phyloP scores from a whole-genome alignment of 148 eudicot genomes.

The Rhododendron simsii region DNA sequence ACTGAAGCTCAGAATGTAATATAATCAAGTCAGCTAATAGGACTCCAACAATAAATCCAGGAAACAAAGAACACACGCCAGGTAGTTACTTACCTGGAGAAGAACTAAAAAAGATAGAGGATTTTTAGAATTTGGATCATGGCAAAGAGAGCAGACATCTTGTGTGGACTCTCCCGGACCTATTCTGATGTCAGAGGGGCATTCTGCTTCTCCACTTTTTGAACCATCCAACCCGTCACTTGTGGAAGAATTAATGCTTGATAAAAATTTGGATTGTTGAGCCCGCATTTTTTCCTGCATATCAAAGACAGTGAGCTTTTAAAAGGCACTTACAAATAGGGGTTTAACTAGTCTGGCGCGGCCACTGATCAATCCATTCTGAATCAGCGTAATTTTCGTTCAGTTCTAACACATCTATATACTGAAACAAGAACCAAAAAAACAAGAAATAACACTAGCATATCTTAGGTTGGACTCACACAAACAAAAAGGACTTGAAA shows the following conservation, averaged over 20 bases:
- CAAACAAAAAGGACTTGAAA: neutral
- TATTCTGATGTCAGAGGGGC: conserved; percentile 35
- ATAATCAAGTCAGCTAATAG: neutral
- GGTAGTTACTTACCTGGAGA: conserved; percentile 64
- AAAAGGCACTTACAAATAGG: neutral
- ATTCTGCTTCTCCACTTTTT: conserved; percentile 33
- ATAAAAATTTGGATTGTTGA: conserved; percentile 85
- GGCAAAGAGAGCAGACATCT: conserved; percentile 89
- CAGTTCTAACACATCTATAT: neutral
- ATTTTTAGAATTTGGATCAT: conserved; percentile 62
- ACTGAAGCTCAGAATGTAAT: neutral
- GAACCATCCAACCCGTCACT: conserved; percentile 49
- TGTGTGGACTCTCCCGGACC: conserved; percentile 39
- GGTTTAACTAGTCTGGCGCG: neutral
- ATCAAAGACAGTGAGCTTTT: conserved; percentile 12
- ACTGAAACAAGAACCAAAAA: neutral
- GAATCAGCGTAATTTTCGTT: neutral
- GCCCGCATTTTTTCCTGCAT: conserved; percentile 93
- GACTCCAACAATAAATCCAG: neutral
- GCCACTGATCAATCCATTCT: neutral
- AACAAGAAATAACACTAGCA: neutral
- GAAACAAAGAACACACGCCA: neutral
- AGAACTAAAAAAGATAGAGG: conserved; percentile 76
- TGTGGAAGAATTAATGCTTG: conserved; percentile 37
- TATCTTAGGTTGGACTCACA: neutral